Percentiles rank a stretch among this genome's conserved stretches.
Conservation (phyloP, 179 eudicot species). For the Silene coronaria region DNA sequence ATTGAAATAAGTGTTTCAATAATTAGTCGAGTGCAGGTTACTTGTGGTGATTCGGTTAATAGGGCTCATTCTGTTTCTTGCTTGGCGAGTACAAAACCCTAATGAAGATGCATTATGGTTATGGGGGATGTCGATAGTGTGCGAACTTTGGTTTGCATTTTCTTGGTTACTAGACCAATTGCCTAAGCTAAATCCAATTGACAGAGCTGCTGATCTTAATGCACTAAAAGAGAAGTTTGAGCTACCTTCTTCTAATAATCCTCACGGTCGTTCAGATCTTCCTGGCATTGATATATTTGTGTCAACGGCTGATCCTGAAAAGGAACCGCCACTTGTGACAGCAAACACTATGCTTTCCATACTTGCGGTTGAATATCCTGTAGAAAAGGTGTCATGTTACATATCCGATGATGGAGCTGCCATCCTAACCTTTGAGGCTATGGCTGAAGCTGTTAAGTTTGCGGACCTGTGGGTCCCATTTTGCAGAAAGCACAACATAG, state of each 20-base stretch:
- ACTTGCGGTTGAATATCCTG: conserved; percentile 66
- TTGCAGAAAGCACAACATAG: conserved; percentile 70
- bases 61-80: conserved; percentile 39
- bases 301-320: conserved; percentile 77
- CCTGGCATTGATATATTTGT: conserved; percentile 71
- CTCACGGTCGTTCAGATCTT: conserved; percentile 68
- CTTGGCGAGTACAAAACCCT: conserved; percentile 56
- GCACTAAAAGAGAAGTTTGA: conserved; percentile 73
- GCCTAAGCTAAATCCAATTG: conserved; percentile 72
- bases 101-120: conserved; percentile 68
- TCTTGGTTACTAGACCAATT: conserved; percentile 74
- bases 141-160: conserved; percentile 75
- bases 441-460: conserved; percentile 76
- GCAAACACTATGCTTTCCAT: conserved; percentile 68
- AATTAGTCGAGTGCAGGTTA: conserved; percentile 39
- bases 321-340: conserved; percentile 75
- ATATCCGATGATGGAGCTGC: conserved; percentile 82
- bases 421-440: conserved; percentile 69
- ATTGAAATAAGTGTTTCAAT: conserved; percentile 21
- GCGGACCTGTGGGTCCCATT: conserved; percentile 76
- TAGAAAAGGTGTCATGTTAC: conserved; percentile 58
- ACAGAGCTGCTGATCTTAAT: conserved; percentile 52
- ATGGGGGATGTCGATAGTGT: conserved; percentile 59
- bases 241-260: conserved; percentile 42
- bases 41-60: conserved; percentile 48